phyloP scores from a whole-genome alignment of 495 filamentous ascomycete genomes.

The Talaromyces ruber region DNA sequence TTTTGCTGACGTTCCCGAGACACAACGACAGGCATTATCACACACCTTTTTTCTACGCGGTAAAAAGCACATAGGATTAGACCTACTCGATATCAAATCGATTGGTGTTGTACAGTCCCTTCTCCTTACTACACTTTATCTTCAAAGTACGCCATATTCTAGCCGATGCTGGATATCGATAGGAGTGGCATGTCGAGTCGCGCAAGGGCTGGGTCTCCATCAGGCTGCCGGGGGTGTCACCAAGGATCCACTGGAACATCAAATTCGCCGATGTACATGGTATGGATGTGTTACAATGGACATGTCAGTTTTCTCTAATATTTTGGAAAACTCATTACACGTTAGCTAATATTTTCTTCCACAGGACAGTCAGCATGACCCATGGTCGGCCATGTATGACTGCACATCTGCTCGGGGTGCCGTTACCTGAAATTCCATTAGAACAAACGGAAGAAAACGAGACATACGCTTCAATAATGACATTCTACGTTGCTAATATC shows the following conservation, averaged over 20 bases:
- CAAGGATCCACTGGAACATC: conserved; percentile 17
- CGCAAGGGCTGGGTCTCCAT: conserved; percentile 28
- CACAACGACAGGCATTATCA: conserved; percentile 25
- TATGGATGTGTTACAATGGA: conserved; percentile 33
- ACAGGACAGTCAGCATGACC: too few species aligned
- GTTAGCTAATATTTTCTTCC: too few species aligned
- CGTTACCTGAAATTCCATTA: neutral
- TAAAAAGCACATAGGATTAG: conserved; percentile 21
- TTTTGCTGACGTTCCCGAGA: conserved; percentile 19
- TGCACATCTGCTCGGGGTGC: neutral
- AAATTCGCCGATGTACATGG: conserved; percentile 32
- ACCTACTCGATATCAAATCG: conserved; percentile 1
- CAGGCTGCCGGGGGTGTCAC: conserved; percentile 2
- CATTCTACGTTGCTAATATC: conserved; percentile 33
- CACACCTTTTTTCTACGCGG: conserved; percentile 14
- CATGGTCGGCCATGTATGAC: too few species aligned
- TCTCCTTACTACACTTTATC: conserved; percentile 26
- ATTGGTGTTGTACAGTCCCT: conserved; percentile 27
- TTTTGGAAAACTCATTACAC: too few species aligned
- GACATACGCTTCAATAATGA: conserved; percentile 11
- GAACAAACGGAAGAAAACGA: neutral
- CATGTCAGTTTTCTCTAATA: conserved; percentile 8
- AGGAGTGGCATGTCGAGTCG: conserved; percentile 27
- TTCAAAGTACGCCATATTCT: conserved; percentile 26
- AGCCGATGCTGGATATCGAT: conserved; percentile 33